Evolutionary conservation across 176 grass and related monocot species (phyloP), one percentile per base, ranked within the genome.

Genomic region (Areca catechu): DNA sequence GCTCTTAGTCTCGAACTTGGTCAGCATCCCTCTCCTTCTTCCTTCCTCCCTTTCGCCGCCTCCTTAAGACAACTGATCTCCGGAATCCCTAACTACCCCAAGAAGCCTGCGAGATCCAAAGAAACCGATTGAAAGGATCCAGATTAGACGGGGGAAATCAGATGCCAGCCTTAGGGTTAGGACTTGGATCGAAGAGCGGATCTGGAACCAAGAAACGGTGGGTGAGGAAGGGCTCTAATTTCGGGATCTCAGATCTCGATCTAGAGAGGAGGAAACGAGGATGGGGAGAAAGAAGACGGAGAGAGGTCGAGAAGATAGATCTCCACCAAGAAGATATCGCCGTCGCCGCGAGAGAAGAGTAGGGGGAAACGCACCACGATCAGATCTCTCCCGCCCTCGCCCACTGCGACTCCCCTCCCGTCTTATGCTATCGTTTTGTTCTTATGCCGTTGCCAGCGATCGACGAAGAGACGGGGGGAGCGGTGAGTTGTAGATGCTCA

Each of bases 1-100:
- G 72, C 92, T 97, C 83, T 97, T 97, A 43, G 92, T 97, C 87
- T 97, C 92, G 80, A 97, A 91, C 71, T 91, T 97, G 75, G 86
- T 97, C 78, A 97, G 92, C 92, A 97, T 97, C 83, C 66, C 71
- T 14, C 10, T 10, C 34, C 34, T 43, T 10, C 34, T 43, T 43
- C 21, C 16, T 28, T 60, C 15, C 17, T 28, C 24, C 22, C 16
- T 23, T 17, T 18, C 16, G 24, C 22, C 27, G 22, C 16, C 17
- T 60, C 57, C 27, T 29, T 29, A 29, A 29, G 0, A 4, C 27
- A 29, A 4, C 34, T 14, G 34, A 43, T 43, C 2, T 43, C 34
- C 9, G 10, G 34, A 43, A 43, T 14, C 34, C 34, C 9, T 43
- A 43, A 43, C 9, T 12, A 43, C 34, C 34, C 34, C 34, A 43